These are phyloP conservation scores for Priceomyces haplophilus DNA, from an alignment of 805 yeast genomes.

Conservation along the genomic window DNA sequence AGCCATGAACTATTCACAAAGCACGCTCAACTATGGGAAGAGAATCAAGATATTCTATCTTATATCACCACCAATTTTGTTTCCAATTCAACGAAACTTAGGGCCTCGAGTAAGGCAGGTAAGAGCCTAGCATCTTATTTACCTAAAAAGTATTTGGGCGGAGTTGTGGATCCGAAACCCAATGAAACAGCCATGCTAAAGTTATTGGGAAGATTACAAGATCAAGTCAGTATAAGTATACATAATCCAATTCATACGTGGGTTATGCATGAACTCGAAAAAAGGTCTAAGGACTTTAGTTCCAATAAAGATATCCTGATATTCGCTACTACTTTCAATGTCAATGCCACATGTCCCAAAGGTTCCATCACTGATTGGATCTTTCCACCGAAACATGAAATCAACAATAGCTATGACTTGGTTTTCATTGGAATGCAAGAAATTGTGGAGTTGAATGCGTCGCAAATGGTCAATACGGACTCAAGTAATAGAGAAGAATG, in stretches of 20 bases:
- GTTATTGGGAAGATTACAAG: slow-evolving; percentile 47
- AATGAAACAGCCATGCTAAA: slow-evolving; percentile 45
- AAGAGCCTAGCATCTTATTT: slow-evolving; percentile 34
- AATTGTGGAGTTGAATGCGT: slow-evolving; percentile 71
- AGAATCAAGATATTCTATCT: slow-evolving; percentile 41
- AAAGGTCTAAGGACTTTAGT: slow-evolving; percentile 38
- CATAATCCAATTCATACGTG: slow-evolving; percentile 56
- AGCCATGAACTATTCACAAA: slow-evolving; percentile 33
- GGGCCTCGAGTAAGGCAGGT: slow-evolving; percentile 41
- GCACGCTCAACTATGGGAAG: slow-evolving; percentile 47
- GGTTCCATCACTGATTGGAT: slow-evolving; percentile 44
- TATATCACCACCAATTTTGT: slow-evolving; percentile 38
- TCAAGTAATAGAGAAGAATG: slow-evolving; percentile 55
- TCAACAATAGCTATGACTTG: slow-evolving; percentile 52
- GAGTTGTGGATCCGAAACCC: slow-evolving; percentile 39
- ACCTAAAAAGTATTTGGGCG: slow-evolving; percentile 36
- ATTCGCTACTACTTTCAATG: slow-evolving; percentile 53
- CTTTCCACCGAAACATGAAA: slow-evolving; percentile 35
- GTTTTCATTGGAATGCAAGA: slow-evolving; percentile 87
- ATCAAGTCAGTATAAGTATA: slow-evolving; percentile 42
- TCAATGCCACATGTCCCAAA: slow-evolving; percentile 47
- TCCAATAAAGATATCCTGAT: slow-evolving; percentile 39
- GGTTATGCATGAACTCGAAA: slow-evolving; percentile 40
- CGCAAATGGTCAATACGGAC: slow-evolving; percentile 80
- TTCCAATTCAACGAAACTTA: slow-evolving; percentile 37